Base-by-base conservation (phyloP, 208 protist species). In the Crithidia fasciculata region DNA sequence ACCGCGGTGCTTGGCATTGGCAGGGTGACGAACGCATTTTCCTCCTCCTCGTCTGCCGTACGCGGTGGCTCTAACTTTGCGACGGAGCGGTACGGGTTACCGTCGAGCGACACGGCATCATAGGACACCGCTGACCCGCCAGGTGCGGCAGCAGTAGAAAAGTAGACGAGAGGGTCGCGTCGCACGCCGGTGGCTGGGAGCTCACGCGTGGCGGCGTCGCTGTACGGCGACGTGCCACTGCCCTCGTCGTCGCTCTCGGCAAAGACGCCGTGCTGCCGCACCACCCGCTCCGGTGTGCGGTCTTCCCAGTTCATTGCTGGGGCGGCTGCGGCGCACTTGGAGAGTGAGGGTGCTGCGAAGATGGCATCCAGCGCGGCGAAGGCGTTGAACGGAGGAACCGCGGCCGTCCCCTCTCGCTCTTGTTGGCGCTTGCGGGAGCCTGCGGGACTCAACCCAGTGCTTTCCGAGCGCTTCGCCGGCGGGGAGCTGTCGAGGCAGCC, bases 211-310 rank as follows among this genome's bases (percentile, higher is more conserved):
- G 53, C 67, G 18, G 54, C 41, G 18, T 63, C 44, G 49, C 78
- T 68, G 39, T 52, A 45, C 43, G 60, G 74, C 19, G 74, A 54
- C 8, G 19, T 50, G 6, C n/a, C 37, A n/a, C 54, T 49, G 4
- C 79, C 82, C 16, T 84, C 80, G 19, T 73, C 78, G 10, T 90
- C 86, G 66, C 75, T 90, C 67, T 90, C 86, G 12, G 75, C 56
- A 19, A 88, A 76, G 8, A 76, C 65, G 12, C 58, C 63, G 40
- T 67, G 71, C 50, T 47, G 72, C 43, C 73, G 28, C 9, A 65
- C 65, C 44, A 72, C 15, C n/a, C 54, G 67, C n/a, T 70, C 74
- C 16, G 74, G 74, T 19, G 74, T 73, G 39, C 19, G 36, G 2
- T 53, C 28, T 28, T 28, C 66, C 16, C 6, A 18, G 13, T 15